Evolutionary conservation across 2,329 filamentous ascomycete species (phyloP), one percentile per base, ranked within the genome.

Genomic region (Diatrype stigma): DNA sequence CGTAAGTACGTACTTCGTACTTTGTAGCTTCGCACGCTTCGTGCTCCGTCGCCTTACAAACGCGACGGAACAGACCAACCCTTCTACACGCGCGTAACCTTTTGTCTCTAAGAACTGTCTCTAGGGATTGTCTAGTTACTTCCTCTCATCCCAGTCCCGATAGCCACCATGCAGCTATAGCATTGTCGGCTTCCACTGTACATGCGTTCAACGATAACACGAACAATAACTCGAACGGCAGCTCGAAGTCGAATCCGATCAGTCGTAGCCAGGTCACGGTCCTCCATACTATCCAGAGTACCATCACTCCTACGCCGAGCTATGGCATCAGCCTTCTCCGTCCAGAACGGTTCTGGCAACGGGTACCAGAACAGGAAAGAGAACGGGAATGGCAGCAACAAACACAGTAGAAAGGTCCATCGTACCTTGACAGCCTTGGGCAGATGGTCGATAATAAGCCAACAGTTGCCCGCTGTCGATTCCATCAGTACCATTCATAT

Each of bases 401-500:
- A 55, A 53, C 59, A 60, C 49, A 32, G 52, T 37, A 45, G 51
- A 7, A 56, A 56, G 34, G 6, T 12, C 45, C 50, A 50, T 14
- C 60, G 67, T 60, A 95, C 90, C 1, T 70, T 88, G 53, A 95
- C 90, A 16, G 82, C 86, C 40, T 73, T 96, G 56, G 86, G 86
- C 69, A 79, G 92, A 59, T 96, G 92, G 92, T 96, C 90, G 38
- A 84, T 91, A 60, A 74, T 86, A 54, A 84, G 85, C 63, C 86
- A 83, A 64, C 80, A 86, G 54, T 76, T 94, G 32, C 89, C 90
- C 61, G 80, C 82, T 30, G 77, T 84, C 11, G 77, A 87, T 40
- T 76, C 82, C 50, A 86, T 97, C 70, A 90, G 83, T 67, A 74
- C 84, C 8, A 84, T 99, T 48, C 93, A 97, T 66, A 81, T 99